A percentile compares a stretch with the other conserved stretches of the same genome.
These are phyloP conservation scores for Hibiscus trionum DNA, from an alignment of 345 rosid genomes.

Conservation along the genomic window DNA sequence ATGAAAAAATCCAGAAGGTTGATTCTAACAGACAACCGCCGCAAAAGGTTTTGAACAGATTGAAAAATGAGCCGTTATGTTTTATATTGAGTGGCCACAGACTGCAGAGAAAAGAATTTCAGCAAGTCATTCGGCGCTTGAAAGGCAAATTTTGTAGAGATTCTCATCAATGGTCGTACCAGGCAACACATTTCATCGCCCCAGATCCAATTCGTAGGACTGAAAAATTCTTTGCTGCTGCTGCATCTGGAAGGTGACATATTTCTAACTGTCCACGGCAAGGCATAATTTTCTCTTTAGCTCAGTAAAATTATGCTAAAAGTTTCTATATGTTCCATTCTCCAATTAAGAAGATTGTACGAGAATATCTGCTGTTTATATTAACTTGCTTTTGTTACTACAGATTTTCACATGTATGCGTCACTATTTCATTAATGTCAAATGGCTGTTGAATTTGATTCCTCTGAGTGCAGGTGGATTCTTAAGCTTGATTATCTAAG, in stretches of 20 bases:
- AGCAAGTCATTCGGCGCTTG: slow-evolving; percentile 49
- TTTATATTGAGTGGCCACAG: slow-evolving; percentile 72
- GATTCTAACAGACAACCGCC: slow-evolving; percentile 16
- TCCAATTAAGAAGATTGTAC: neutral
- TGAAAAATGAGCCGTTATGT: slow-evolving; percentile 33
- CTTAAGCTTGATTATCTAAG: slow-evolving; percentile 67
- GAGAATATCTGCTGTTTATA: neutral
- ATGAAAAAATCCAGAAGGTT: slow-evolving; percentile 19
- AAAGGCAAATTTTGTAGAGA: slow-evolving; percentile 75
- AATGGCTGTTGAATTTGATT: slow-evolving; percentile 6
- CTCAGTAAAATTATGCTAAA: neutral
- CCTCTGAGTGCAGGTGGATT: slow-evolving; percentile 72
- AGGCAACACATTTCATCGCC: slow-evolving; percentile 83
- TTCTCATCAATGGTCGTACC: slow-evolving; percentile 97
- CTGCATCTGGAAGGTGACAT: slow-evolving; percentile 49
- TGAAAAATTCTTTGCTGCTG: slow-evolving; percentile 68
- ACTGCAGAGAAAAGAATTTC: slow-evolving; percentile 66
- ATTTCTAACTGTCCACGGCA: slow-evolving; percentile 6
- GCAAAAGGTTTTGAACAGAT: slow-evolving; percentile 16
- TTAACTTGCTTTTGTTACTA: neutral
- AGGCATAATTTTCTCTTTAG: neutral
- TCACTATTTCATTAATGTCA: neutral
- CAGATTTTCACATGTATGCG: neutral
- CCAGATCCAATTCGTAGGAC: slow-evolving; percentile 74
- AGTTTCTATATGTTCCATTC: neutral